A percentile compares a stretch with the other conserved stretches of the same genome.
phyloP scores from a whole-genome alignment of 108 stramenopile species.

The Nitzschia sp. region DNA sequence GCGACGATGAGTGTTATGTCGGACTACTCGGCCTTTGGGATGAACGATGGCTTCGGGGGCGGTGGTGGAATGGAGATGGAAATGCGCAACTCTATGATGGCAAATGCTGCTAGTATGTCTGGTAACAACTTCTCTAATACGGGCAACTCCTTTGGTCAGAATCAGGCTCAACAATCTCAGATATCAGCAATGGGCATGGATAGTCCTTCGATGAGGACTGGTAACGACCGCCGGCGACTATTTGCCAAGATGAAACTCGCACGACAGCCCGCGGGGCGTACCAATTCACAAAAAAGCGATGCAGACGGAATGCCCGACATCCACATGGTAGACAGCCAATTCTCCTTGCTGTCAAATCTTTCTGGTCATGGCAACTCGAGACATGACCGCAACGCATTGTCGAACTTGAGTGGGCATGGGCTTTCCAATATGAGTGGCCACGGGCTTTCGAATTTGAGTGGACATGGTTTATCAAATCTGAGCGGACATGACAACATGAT shows the following conservation, averaged over 20 bases:
- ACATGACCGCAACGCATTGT: neutral
- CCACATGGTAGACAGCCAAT: conserved; percentile 43
- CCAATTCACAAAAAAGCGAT: neutral
- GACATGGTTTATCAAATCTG: conserved; percentile 17
- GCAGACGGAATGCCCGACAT: conserved; percentile 52
- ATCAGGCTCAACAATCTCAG: neutral
- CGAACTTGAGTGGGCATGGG: conserved; percentile 5
- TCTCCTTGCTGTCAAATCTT: conserved; percentile 28
- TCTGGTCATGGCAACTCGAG: conserved; percentile 28
- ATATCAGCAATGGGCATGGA: conserved; percentile 20
- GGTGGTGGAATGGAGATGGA: conserved; percentile 3
- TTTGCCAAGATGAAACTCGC: conserved; percentile 48
- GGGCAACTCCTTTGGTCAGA: neutral
- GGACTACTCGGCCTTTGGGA: conserved; percentile 28
- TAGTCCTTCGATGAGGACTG: conserved; percentile 2
- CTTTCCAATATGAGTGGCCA: neutral
- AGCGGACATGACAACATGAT: neutral
- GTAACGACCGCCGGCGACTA: conserved; percentile 32
- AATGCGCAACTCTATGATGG: neutral
- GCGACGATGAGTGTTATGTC: conserved; percentile 33
- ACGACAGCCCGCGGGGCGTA: conserved; percentile 20
- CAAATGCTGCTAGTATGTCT: neutral
- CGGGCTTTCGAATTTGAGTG: conserved; percentile 24
- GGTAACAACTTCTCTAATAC: conserved; percentile 2
- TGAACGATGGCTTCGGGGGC: neutral